These are phyloP conservation scores for Oropetium thomaeum DNA, from an alignment of 176 grass and related monocot species.

Conservation along the genomic window DNA sequence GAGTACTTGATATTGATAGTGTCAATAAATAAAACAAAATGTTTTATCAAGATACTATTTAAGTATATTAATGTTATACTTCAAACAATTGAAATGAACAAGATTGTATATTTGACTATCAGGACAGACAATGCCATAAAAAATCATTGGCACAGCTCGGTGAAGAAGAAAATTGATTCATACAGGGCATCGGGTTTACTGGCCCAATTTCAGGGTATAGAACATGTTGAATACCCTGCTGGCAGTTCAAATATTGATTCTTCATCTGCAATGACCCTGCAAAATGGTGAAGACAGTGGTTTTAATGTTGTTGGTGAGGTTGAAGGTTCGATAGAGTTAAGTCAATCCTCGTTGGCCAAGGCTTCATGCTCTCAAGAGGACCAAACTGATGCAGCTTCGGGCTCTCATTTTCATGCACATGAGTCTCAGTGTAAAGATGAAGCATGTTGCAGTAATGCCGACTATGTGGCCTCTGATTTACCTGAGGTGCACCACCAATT, in stretches of 20 bases:
- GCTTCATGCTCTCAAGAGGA: slow-evolving; percentile 49
- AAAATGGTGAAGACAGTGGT: slow-evolving; percentile 44
- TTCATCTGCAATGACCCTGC: slow-evolving; percentile 41
- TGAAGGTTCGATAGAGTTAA: slow-evolving; percentile 48
- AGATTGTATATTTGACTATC: slow-evolving; percentile 35
- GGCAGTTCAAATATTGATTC: slow-evolving; percentile 42
- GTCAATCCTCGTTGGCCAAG: slow-evolving; percentile 48
- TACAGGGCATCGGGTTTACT: slow-evolving; percentile 71
- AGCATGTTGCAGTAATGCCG: slow-evolving; percentile 26
- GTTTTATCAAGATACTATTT: too few relatives aligned
- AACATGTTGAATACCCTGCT: slow-evolving; percentile 34
- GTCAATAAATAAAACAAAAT: neutral
- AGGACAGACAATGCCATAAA: slow-evolving; percentile 99
- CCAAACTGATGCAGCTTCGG: slow-evolving; percentile 18
- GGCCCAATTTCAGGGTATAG: slow-evolving; percentile 48
- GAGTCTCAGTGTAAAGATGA: slow-evolving; percentile 33
- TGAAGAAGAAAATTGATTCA: slow-evolving; percentile 86
- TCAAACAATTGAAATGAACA: slow-evolving; percentile 2
- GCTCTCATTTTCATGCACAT: slow-evolving; percentile 22
- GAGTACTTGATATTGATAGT: neutral
- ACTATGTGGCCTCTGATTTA: slow-evolving; percentile 26
- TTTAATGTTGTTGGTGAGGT: slow-evolving; percentile 39
- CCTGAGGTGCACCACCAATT: slow-evolving; percentile 20
- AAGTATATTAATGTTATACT: neutral
- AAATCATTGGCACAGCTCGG: slow-evolving; percentile 95